A percentile compares a stretch with the other conserved stretches of the same genome.
Evolutionary conservation across 208 protist genomes (phyloP).

Genomic region (Angomonas ambiguus): DNA sequence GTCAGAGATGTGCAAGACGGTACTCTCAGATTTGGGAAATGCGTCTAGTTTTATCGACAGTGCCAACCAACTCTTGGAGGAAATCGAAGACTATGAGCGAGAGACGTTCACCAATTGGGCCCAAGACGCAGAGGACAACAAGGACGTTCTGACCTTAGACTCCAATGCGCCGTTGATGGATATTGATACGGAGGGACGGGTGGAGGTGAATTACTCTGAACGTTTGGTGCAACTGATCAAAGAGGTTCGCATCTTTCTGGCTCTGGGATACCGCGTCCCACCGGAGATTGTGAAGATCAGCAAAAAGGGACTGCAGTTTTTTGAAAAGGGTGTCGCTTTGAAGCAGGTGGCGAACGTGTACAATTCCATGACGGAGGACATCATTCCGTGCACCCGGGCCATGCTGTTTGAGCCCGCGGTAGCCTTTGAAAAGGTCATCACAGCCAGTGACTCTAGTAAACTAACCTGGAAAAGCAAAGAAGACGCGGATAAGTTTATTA

Average conservation of each 20-base stretch:
- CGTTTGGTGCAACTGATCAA: slow-evolving; percentile 85
- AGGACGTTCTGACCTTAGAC: slow-evolving; percentile 65
- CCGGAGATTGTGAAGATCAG: slow-evolving; percentile 48
- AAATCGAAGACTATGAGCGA: slow-evolving; percentile 84
- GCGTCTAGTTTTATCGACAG: slow-evolving; percentile 49
- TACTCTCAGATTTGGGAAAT: slow-evolving; percentile 76
- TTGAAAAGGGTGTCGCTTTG: slow-evolving; percentile 78
- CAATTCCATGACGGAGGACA: slow-evolving; percentile 87
- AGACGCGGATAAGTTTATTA: slow-evolving; percentile 82
- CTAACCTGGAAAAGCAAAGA: slow-evolving; percentile 81
- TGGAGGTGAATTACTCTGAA: slow-evolving; percentile 89
- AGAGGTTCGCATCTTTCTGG: slow-evolving; percentile 81
- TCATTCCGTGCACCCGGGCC: slow-evolving; percentile 87
- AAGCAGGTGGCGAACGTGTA: slow-evolving; percentile 93
- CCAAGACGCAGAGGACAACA: slow-evolving; percentile 67
- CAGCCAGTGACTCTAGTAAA: slow-evolving; percentile 66
- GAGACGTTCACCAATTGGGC: slow-evolving; percentile 83
- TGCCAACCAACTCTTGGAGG: slow-evolving; percentile 60
- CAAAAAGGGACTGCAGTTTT: slow-evolving; percentile 79
- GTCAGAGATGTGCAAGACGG: slow-evolving; percentile 63
- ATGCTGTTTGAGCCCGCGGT: slow-evolving; percentile 89
- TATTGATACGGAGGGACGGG: slow-evolving; percentile 67
- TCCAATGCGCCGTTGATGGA: slow-evolving; percentile 81
- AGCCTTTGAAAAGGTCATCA: slow-evolving; percentile 90
- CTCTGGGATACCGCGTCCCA: slow-evolving; percentile 75